A percentile compares a stretch with the other conserved stretches of the same genome.
These are phyloP conservation scores for Fusarium annulatum DNA, from an alignment of 2,329 filamentous ascomycete genomes.

Conservation along the genomic window DNA sequence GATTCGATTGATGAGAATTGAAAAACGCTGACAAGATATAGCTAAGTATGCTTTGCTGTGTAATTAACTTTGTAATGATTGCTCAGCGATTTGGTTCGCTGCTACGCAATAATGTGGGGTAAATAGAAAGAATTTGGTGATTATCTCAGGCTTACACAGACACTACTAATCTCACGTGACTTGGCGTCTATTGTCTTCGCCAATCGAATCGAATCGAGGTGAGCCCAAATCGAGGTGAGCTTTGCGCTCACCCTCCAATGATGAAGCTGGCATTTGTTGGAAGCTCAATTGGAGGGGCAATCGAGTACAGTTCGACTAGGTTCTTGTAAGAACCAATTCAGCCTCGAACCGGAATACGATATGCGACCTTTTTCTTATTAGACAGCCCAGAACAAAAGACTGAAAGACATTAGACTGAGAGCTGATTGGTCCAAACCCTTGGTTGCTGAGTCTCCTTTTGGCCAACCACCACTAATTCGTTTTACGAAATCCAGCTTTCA, in stretches of 20 bases:
- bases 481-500: background rate
- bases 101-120: background rate
- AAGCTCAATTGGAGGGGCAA: conserved; percentile 8
- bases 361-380: conserved; percentile 1
- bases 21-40: conserved; percentile 44
- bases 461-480: conserved; percentile 19
- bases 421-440: conserved; percentile 11
- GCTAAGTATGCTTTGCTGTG: conserved; percentile 20
- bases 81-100: conserved; percentile 41
- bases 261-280: background rate
- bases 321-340: background rate
- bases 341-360: background rate
- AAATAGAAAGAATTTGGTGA: conserved; percentile 13
- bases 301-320: background rate
- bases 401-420: background rate
- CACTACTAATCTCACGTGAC: conserved; percentile 30
- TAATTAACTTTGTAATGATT: conserved; percentile 38
- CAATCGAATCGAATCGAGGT: background rate
- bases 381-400: background rate
- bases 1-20: conserved; percentile 38
- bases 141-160: conserved; percentile 37
- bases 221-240: background rate
- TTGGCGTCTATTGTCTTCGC: background rate
- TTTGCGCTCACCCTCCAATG: background rate
- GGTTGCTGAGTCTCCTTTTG: conserved; percentile 1